Conservation (phyloP, 495 filamentous ascomycete genomes). For the Extremus antarcticus region DNA sequence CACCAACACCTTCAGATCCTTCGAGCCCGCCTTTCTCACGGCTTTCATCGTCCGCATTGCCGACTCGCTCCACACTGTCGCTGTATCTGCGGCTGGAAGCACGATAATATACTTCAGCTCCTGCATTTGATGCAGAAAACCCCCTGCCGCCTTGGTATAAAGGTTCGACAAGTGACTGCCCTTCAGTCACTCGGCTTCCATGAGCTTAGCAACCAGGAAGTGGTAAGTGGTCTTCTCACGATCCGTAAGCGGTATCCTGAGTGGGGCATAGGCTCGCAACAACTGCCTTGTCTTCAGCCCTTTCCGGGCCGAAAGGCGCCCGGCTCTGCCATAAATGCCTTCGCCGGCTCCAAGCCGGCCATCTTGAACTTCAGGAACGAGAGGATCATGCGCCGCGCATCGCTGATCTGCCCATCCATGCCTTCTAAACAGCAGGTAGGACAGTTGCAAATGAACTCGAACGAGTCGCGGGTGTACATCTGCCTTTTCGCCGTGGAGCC, state of each 20-base stretch:
- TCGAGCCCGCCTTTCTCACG: background rate
- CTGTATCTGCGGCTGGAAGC: background rate
- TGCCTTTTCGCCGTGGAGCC: background rate
- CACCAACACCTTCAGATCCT: background rate
- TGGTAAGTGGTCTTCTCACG: background rate
- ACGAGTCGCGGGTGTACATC: background rate
- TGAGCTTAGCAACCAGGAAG: background rate
- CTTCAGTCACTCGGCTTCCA: background rate
- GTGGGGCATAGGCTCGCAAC: no score
- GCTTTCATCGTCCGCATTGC: background rate
- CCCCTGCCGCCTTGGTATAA: background rate
- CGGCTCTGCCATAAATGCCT: no score
- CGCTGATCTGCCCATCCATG: background rate
- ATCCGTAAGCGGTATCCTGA: background rate
- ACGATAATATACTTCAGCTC: background rate
- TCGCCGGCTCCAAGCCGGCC: background rate
- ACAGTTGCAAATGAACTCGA: background rate
- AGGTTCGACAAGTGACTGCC: background rate
- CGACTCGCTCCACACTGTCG: background rate
- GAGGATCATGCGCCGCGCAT: background rate
- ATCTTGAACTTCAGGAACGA: background rate
- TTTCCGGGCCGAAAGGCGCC: background rate
- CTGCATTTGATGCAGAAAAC: background rate
- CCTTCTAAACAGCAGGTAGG: background rate
- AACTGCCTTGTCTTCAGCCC: background rate